These are phyloP conservation scores for Chlamydomonas sp. DNA, from an alignment of 139 green algal species.

Conservation along the genomic window DNA sequence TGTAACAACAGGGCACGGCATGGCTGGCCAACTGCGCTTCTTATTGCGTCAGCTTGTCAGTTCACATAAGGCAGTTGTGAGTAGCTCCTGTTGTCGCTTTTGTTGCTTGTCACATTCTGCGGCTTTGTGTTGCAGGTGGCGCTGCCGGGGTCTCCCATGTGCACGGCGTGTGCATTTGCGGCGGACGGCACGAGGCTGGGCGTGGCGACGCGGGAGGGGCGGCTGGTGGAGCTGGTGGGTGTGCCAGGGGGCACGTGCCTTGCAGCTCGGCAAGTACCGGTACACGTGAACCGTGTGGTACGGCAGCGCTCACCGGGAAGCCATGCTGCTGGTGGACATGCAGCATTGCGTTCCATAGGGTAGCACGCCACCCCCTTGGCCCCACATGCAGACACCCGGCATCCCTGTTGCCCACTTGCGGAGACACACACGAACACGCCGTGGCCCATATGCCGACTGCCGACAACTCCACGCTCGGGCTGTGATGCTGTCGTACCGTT, in stretches of 20 bases:
- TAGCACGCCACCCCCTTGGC: neutral
- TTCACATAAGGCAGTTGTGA: neutral
- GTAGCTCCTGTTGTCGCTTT: neutral
- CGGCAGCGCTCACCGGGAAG: neutral
- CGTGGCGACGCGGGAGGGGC: conserved; percentile 29
- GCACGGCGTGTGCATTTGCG: conserved; percentile 37
- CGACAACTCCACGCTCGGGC: no score
- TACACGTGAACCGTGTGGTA: neutral
- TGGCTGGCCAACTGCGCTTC: neutral
- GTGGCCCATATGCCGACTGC: no score
- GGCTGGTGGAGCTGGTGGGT: conserved; percentile 44
- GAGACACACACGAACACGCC: no score
- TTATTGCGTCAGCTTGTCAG: neutral
- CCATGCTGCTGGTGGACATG: neutral
- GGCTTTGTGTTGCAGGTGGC: neutral
- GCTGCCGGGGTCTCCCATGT: conserved; percentile 3
- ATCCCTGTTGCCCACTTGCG: neutral
- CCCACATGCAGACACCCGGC: neutral
- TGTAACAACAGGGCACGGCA: neutral
- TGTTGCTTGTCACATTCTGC: neutral
- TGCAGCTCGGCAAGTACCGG: no score
- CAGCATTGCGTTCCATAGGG: neutral
- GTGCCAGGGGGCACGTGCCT: neutral
- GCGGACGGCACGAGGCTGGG: conserved; percentile 15
- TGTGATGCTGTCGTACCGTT: no score